Evolutionary conservation across 1,284 basidiomycete genomes (phyloP).

Genomic region (Sanghuangporus sanghuang): DNA sequence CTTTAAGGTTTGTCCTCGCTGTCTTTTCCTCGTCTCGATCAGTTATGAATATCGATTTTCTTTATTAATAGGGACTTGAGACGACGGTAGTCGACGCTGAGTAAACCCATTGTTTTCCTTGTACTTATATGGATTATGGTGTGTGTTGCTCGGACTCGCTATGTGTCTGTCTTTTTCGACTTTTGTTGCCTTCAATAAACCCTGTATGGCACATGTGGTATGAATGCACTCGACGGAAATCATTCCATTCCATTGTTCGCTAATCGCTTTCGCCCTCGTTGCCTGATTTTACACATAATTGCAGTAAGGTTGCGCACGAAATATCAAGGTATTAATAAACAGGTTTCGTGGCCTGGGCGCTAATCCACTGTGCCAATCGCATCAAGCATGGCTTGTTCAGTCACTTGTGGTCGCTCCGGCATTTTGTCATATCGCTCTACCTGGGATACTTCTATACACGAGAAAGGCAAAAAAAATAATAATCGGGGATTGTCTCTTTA

Average conservation of each 20-base stretch:
- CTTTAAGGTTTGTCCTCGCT: conserved; percentile 60
- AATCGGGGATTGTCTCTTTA: no score
- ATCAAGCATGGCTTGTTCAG: no score
- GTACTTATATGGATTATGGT: not conserved
- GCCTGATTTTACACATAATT: no score
- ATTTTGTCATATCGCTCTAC: no score
- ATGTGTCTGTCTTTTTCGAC: not conserved
- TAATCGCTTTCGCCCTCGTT: no score
- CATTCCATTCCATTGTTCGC: not conserved
- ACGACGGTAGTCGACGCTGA: not conserved
- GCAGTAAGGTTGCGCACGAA: no score
- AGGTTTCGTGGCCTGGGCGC: no score
- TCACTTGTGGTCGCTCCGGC: no score
- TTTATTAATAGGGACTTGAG: conserved; percentile 21
- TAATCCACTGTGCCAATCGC: no score
- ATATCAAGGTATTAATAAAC: no score
- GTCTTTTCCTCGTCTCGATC: not conserved
- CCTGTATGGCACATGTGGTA: not conserved
- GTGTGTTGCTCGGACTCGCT: not conserved
- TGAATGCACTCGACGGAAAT: not conserved
- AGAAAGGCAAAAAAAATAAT: no score
- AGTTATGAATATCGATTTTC: conserved; percentile 21
- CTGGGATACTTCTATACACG: no score
- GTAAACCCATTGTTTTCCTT: conserved; percentile 5
- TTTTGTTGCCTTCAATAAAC: not conserved